Evolutionary conservation across 2,329 filamentous ascomycete genomes (phyloP).

Genomic region (Cladosporium sp.): DNA sequence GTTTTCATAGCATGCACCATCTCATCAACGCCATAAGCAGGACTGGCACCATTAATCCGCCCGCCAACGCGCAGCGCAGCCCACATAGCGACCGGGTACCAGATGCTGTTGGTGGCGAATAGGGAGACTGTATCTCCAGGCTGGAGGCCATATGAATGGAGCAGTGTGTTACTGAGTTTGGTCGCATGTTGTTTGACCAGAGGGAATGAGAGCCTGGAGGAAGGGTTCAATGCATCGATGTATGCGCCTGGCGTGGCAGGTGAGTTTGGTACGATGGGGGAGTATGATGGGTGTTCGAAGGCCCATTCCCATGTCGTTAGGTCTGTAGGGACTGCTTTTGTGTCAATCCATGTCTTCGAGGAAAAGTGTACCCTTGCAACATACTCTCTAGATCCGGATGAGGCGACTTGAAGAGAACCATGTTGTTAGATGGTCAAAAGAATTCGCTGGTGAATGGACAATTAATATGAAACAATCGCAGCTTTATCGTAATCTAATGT

Average conservation of each 20-base stretch:
- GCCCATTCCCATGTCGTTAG: slow-evolving; percentile 57
- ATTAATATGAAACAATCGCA: no score
- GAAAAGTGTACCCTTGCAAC: not conserved
- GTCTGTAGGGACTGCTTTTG: slow-evolving; percentile 45
- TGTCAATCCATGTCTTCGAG: not conserved
- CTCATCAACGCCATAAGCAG: slow-evolving; percentile 63
- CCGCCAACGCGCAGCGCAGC: slow-evolving; percentile 51
- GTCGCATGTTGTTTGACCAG: slow-evolving; percentile 52
- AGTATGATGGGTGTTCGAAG: slow-evolving; percentile 50
- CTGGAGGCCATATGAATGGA: slow-evolving; percentile 50
- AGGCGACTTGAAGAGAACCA: slow-evolving; percentile 30
- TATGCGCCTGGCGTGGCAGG: slow-evolving; percentile 42
- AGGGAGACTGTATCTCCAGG: slow-evolving; percentile 54
- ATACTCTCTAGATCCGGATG: slow-evolving; percentile 41
- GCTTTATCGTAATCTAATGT: no score
- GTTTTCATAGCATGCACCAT: slow-evolving; percentile 61
- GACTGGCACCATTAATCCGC: slow-evolving; percentile 57
- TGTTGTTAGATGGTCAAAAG: not conserved
- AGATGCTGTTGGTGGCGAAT: slow-evolving; percentile 61
- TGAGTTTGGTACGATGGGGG: slow-evolving; percentile 38
- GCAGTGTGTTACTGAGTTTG: slow-evolving; percentile 56
- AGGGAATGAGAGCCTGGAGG: slow-evolving; percentile 4
- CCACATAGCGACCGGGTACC: slow-evolving; percentile 62
- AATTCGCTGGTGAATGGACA: not conserved
- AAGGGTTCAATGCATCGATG: slow-evolving; percentile 44